phyloP scores from a whole-genome alignment of 1,284 basidiomycete genomes.

The Ganoderma meredithae region DNA sequence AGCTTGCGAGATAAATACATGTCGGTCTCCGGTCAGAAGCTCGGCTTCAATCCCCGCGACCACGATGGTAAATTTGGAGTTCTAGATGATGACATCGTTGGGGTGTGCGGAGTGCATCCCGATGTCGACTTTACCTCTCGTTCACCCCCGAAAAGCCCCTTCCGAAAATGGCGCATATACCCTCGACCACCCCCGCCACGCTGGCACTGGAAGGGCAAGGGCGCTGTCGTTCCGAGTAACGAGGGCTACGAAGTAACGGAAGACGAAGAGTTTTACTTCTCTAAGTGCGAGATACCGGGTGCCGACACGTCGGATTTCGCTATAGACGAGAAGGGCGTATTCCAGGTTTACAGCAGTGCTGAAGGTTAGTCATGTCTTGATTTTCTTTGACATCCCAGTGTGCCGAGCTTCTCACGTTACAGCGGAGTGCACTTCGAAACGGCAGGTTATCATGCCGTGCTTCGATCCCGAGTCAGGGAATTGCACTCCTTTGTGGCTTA shows the following conservation, averaged over 20 bases:
- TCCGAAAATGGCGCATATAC: constrained; percentile 84
- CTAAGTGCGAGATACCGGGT: constrained; percentile 76
- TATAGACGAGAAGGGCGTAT: constrained; percentile 89
- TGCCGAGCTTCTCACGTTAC: neutral
- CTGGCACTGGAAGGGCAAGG: constrained; percentile 83
- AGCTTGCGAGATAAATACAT: constrained; percentile 95
- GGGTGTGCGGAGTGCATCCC: constrained; percentile 72
- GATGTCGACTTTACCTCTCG: constrained; percentile 52
- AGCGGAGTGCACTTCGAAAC: constrained; percentile 3
- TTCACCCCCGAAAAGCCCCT: constrained; percentile 41
- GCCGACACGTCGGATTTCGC: constrained; percentile 63
- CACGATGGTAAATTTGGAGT: constrained; percentile 81
- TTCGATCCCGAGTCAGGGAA: constrained; percentile 2
- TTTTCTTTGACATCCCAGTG: neutral
- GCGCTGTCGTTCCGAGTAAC: constrained; percentile 54
- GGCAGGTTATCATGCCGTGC: neutral
- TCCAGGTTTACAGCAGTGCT: constrained; percentile 72
- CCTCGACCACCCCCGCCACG: constrained; percentile 91
- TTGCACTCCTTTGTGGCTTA: neutral
- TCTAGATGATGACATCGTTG: constrained; percentile 62
- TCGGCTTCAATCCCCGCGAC: constrained; percentile 92
- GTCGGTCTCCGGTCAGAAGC: constrained; percentile 79
- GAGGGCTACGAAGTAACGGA: constrained; percentile 46
- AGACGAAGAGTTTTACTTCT: constrained; percentile 70
- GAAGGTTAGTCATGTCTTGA: constrained; percentile 44